Percentiles rank a stretch among this genome's conserved stretches.
phyloP scores from a whole-genome alignment of 2,329 filamentous ascomycete species.

The Celoporthe dispersa region DNA sequence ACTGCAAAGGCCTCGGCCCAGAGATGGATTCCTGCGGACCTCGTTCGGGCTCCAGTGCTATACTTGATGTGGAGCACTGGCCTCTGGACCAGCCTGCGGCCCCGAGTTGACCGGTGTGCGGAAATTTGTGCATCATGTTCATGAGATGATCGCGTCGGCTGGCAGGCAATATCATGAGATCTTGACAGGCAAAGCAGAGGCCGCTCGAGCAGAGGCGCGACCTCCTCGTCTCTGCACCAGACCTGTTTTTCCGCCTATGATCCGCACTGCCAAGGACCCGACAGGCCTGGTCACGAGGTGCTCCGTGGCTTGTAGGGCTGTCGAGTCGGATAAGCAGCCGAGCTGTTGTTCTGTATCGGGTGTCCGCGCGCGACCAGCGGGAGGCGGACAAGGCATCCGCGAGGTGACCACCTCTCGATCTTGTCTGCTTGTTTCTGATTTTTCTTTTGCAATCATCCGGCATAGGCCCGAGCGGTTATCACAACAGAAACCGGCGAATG shows the following conservation, averaged over 20 bases:
- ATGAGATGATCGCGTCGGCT: background rate
- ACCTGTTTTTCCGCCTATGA: constrained; percentile 26
- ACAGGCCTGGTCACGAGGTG: background rate
- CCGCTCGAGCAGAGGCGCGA: background rate
- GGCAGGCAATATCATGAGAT: constrained; percentile 2
- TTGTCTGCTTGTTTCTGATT: background rate
- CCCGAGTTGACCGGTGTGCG: background rate
- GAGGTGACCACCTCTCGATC: background rate
- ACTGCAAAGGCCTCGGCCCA: background rate
- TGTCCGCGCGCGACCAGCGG: background rate
- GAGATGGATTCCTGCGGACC: background rate
- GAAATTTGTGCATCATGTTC: background rate
- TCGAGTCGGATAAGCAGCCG: constrained; percentile 14
- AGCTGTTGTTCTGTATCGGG: background rate
- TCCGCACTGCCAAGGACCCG: constrained; percentile 15
- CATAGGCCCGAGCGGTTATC: background rate
- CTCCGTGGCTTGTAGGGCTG: constrained; percentile 4
- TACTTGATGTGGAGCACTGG: background rate
- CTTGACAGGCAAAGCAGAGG: background rate
- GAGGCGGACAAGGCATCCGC: background rate
- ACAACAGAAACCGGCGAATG: background rate
- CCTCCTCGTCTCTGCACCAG: background rate
- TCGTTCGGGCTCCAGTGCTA: background rate
- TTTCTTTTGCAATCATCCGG: background rate
- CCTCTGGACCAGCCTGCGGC: background rate